Base-by-base conservation (phyloP, 805 yeast species). In the Clavispora phyllophila region DNA sequence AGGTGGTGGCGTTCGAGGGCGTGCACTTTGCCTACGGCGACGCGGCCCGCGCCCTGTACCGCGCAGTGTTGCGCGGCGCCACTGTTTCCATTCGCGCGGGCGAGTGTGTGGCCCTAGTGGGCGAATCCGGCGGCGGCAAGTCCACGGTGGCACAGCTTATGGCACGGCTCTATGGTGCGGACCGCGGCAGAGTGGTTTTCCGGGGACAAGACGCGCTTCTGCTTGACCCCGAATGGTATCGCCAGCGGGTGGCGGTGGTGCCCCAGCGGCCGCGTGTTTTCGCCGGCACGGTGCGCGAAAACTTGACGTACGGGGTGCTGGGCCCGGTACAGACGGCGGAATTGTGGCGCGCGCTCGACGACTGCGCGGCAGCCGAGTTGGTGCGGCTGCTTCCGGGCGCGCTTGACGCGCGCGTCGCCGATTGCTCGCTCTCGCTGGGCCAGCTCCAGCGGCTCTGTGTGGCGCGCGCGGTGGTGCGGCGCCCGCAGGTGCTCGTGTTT, bases 61-160 rank as follows among this genome's bases (percentile, higher is more conserved):
- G 54, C 3, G 43, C 42, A 2, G 53, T 75, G 3, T 66, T 84
- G 25, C 60, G 65, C 1, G 52, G 71, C 24, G 51, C 85, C 6
- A 59, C 61, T 9, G 63, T 84, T 25, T 34, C 45, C 0, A 57
- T 90, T 2, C 23, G 54, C 0, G 52, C 63, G 9, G 76, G 78
- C 15, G 77, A 79, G 43, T 66, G 76, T 0, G 67, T 84, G 17
- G 93, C 87, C 0, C 61, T 93, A 1, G 78, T 82, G 3, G 99
- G 99, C 0, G 79, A 76, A 27, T 87, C 97, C 2, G 99, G 99
- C 0, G 75, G 84, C 12, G 99, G 99, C 0, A 93, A 93, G 61
- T 84, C 96, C 0, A 88, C 98, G 0, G 47, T 91, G 1, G 62
- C 79, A 0, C 66, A 73, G 1, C 51, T 90, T 10, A 48, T 90